phyloP scores from a whole-genome alignment of 2,329 filamentous ascomycete species.

The Clonostachys rhizophaga region DNA sequence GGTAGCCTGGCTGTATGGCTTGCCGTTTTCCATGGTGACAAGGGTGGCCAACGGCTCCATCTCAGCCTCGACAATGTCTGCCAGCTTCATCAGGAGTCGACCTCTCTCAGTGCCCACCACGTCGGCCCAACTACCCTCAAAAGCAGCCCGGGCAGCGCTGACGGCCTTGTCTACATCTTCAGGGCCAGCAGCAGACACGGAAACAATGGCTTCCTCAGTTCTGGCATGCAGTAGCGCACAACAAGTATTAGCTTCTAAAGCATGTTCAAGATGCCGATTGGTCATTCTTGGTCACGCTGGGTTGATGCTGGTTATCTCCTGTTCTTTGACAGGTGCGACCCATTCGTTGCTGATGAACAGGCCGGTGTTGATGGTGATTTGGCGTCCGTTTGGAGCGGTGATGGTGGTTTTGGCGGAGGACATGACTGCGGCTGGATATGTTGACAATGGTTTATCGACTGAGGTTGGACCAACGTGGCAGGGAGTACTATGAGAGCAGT shows the following conservation, averaged over 20 bases:
- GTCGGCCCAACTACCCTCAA: slow-evolving; percentile 62
- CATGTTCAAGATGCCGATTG: too few species aligned
- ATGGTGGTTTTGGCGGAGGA: too few species aligned
- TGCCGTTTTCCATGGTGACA: slow-evolving; percentile 24
- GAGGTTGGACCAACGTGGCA: too few species aligned
- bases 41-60: slow-evolving; percentile 32
- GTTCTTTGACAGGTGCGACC: slow-evolving; percentile 5
- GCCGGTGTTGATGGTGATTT: slow-evolving; percentile 5
- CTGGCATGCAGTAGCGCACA: too few species aligned
- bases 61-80: slow-evolving; percentile 61
- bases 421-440: too few species aligned
- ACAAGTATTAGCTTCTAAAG: too few species aligned
- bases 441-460: too few species aligned
- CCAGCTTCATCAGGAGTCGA: slow-evolving; percentile 62
- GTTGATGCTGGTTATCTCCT: slow-evolving; percentile 6
- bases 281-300: background rate
- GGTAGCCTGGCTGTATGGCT: slow-evolving; percentile 55
- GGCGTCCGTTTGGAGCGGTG: background rate
- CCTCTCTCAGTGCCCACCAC: slow-evolving; percentile 60
- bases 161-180: slow-evolving; percentile 12
- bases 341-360: slow-evolving; percentile 12
- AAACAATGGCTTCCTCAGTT: slow-evolving; percentile 6
- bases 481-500: too few species aligned
- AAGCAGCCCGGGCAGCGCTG: slow-evolving; percentile 51
- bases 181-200: slow-evolving; percentile 7